phyloP scores from a whole-genome alignment of 2,329 filamentous ascomycete genomes.

The Beauveria sp. region DNA sequence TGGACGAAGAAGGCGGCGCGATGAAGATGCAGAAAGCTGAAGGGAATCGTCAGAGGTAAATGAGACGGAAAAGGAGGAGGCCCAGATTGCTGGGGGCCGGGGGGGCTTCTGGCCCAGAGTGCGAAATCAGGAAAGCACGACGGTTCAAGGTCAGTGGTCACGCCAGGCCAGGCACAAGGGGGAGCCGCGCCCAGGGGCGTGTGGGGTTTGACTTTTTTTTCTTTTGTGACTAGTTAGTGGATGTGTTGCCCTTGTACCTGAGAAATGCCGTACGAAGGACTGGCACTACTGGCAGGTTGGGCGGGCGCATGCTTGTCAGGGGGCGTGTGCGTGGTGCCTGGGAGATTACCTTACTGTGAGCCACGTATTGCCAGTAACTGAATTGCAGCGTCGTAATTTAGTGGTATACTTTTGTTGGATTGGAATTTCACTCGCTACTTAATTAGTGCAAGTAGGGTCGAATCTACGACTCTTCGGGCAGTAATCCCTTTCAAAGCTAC shows the following conservation, averaged over 20 bases:
- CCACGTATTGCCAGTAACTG: not conserved
- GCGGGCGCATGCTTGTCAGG: not conserved
- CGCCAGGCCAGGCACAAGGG: not conserved
- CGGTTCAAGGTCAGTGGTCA: not conserved
- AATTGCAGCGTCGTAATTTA: constrained; percentile 1
- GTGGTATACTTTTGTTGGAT: not conserved
- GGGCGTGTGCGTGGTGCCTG: not conserved
- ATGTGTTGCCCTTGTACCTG: too few relatives aligned
- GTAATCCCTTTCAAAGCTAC: not conserved
- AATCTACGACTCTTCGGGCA: not conserved
- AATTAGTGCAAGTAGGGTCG: not conserved
- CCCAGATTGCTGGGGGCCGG: not conserved
- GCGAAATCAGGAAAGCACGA: too few relatives aligned
- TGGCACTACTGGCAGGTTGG: not conserved
- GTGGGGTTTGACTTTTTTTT: not conserved
- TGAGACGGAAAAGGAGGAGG: constrained; percentile 5
- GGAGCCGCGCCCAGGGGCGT: not conserved
- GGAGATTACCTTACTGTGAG: not conserved
- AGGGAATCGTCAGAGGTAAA: not conserved
- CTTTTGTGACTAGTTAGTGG: too few relatives aligned
- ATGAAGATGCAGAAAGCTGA: constrained; percentile 9
- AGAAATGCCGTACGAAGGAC: not conserved
- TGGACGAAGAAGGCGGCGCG: constrained; percentile 32
- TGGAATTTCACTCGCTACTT: too few relatives aligned
- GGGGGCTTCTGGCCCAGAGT: not conserved